Conservation (phyloP, 2,329 filamentous ascomycete genomes). For the Alternaria sp. region DNA sequence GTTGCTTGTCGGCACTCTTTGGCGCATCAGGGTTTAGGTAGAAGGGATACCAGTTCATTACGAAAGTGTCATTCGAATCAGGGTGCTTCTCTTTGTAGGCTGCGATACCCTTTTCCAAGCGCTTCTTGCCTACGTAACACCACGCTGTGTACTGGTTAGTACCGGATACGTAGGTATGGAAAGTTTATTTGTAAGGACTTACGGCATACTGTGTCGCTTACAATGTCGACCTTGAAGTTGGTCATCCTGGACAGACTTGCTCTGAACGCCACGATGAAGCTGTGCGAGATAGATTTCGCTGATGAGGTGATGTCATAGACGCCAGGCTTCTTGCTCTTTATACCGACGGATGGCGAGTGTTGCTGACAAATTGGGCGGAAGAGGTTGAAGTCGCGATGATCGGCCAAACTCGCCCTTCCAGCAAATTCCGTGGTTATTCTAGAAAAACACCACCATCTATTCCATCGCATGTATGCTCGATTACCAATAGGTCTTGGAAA, state of each 20-base stretch:
- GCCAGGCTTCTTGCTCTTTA: constrained; percentile 15
- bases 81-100: constrained; percentile 71
- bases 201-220: constrained; percentile 85
- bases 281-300: constrained; percentile 6
- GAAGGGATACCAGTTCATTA: constrained; percentile 78
- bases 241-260: constrained; percentile 49
- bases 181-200: constrained; percentile 36
- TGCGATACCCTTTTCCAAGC: constrained; percentile 75
- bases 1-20: constrained; percentile 62
- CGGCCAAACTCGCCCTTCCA: constrained; percentile 12
- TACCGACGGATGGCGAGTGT: constrained; percentile 12
- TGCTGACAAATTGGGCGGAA: constrained; percentile 39
- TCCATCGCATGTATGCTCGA: not conserved
- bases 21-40: constrained; percentile 76
- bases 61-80: constrained; percentile 71
- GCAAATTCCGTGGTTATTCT: constrained; percentile 9
- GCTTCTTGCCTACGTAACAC: constrained; percentile 80
- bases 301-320: constrained; percentile 10
- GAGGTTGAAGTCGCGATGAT: not conserved
- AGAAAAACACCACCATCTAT: not conserved
- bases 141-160: constrained; percentile 38
- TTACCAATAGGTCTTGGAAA: no score
- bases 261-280: constrained; percentile 48
- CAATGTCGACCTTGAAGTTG: constrained; percentile 74
- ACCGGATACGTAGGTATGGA: not conserved